Percentiles rank a stretch among this genome's conserved stretches.
phyloP scores from a whole-genome alignment of 2,329 filamentous ascomycete species.

The Sphaerostilbella broomeana region DNA sequence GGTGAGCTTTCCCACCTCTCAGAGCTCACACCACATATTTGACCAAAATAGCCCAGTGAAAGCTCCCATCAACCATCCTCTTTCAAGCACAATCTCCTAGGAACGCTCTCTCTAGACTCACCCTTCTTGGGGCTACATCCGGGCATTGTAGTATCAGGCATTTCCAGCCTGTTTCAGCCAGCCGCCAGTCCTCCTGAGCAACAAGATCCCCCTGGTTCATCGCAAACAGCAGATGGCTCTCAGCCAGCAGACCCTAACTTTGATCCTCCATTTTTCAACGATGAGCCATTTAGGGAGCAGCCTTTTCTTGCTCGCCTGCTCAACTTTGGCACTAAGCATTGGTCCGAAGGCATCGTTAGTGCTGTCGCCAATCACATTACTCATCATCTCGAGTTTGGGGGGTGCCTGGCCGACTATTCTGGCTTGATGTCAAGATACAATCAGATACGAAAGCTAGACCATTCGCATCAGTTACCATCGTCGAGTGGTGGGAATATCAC shows the following conservation, averaged over 20 bases:
- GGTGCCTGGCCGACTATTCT: conserved; percentile 69
- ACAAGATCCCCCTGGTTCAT: conserved; percentile 8
- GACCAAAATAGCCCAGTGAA: conserved; percentile 25
- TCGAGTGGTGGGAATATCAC: conserved; percentile 15
- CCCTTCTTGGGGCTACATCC: conserved; percentile 87
- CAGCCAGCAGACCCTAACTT: conserved; percentile 54
- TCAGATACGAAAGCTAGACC: conserved; percentile 63
- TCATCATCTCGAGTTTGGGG: conserved; percentile 78
- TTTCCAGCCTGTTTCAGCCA: conserved; percentile 66
- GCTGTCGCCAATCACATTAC: conserved; percentile 68
- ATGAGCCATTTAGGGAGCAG: conserved; percentile 61
- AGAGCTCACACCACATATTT: conserved; percentile 6
- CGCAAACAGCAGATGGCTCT: not conserved
- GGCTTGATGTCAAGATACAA: conserved; percentile 65
- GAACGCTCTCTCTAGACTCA: conserved; percentile 75
- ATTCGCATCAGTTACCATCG: conserved; percentile 50
- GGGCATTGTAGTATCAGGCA: conserved; percentile 74
- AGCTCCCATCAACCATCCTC: conserved; percentile 28
- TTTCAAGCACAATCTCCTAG: conserved; percentile 69
- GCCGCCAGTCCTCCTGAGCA: conserved; percentile 24
- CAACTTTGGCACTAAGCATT: conserved; percentile 79
- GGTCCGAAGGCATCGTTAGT: conserved; percentile 57
- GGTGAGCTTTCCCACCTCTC: conserved; percentile 27
- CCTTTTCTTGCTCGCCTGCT: conserved; percentile 61
- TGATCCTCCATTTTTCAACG: conserved; percentile 71